Percentiles rank a stretch among this genome's conserved stretches.
These are phyloP conservation scores for Podospora anserina DNA, from an alignment of 495 filamentous ascomycete genomes.

Conservation along the genomic window DNA sequence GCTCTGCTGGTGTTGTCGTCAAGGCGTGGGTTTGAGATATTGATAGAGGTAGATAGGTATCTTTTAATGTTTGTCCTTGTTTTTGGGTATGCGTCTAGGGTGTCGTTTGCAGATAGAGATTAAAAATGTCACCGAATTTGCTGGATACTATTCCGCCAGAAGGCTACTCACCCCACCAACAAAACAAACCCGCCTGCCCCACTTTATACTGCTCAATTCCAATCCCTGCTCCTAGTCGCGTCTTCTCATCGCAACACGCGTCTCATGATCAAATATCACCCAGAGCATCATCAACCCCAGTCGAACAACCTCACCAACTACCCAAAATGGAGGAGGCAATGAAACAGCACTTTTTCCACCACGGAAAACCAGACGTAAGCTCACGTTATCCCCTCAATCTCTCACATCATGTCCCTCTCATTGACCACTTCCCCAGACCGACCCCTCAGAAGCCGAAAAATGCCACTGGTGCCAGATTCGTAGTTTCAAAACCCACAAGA, in stretches of 20 bases:
- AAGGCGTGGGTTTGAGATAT: conserved; percentile 36
- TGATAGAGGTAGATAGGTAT: neutral
- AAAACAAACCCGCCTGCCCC: neutral
- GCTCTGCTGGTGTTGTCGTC: conserved; percentile 31
- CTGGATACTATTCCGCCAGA: too few species aligned
- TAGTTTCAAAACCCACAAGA: conserved; percentile 39
- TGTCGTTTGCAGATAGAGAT: neutral
- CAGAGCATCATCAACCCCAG: neutral
- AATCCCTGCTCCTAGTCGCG: neutral
- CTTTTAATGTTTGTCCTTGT: neutral
- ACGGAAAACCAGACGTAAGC: conserved; percentile 37
- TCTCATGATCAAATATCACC: conserved; percentile 7
- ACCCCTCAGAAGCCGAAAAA: conserved; percentile 29
- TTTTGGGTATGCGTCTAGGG: neutral
- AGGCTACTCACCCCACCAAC: too few species aligned
- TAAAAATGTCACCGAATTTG: too few species aligned
- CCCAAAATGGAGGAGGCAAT: conserved; percentile 39
- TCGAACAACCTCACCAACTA: neutral
- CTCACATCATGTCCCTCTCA: neutral
- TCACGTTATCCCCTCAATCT: neutral
- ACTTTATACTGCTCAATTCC: neutral
- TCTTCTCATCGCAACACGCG: neutral
- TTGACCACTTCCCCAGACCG: conserved; percentile 13
- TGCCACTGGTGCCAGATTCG: conserved; percentile 55
- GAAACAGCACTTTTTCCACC: conserved; percentile 41